A percentile compares a stretch with the other conserved stretches of the same genome.
These are phyloP conservation scores for Leccinum brunneo-olivaceum DNA, from an alignment of 1,284 basidiomycete genomes.

Conservation along the genomic window DNA sequence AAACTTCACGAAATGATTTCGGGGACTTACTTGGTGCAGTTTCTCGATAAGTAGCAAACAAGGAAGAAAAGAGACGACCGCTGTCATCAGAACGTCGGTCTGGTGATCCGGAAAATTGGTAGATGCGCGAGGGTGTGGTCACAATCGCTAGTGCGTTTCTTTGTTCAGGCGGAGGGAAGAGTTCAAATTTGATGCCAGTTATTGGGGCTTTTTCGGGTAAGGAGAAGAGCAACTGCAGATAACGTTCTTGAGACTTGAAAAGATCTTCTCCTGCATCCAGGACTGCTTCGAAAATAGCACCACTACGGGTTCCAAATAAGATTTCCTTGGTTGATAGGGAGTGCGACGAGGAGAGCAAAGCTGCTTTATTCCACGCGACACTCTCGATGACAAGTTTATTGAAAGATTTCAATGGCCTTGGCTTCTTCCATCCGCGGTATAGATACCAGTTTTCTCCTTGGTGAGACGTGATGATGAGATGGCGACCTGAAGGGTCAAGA, in stretches of 20 bases:
- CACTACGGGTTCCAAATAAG: slow-evolving; percentile 82
- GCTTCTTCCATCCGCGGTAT: slow-evolving; percentile 74
- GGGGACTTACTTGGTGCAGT: slow-evolving; percentile 66
- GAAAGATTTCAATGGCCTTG: slow-evolving; percentile 71
- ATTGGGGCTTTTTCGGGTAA: slow-evolving; percentile 75
- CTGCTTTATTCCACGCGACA: slow-evolving; percentile 89
- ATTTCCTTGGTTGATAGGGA: slow-evolving; percentile 78
- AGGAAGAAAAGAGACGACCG: slow-evolving; percentile 66
- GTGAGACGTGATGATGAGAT: slow-evolving; percentile 79
- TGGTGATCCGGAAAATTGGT: slow-evolving; percentile 78
- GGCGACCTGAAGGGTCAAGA: slow-evolving; percentile 87
- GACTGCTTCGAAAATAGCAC: slow-evolving; percentile 79
- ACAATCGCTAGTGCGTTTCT: slow-evolving; percentile 66
- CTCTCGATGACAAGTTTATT: slow-evolving; percentile 83
- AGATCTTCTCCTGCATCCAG: slow-evolving; percentile 87
- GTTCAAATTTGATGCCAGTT: slow-evolving; percentile 77
- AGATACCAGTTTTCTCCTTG: slow-evolving; percentile 95
- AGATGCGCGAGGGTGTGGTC: slow-evolving; percentile 85
- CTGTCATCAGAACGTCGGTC: slow-evolving; percentile 67
- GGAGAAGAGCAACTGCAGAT: slow-evolving; percentile 74
- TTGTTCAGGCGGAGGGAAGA: slow-evolving; percentile 59
- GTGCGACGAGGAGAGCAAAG: slow-evolving; percentile 56
- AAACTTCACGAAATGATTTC: neutral
- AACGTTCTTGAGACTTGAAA: slow-evolving; percentile 83
- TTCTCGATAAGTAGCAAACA: slow-evolving; percentile 73